Conservation (phyloP, 78 protist species). For the Tieghemostelium lacteum region DNA sequence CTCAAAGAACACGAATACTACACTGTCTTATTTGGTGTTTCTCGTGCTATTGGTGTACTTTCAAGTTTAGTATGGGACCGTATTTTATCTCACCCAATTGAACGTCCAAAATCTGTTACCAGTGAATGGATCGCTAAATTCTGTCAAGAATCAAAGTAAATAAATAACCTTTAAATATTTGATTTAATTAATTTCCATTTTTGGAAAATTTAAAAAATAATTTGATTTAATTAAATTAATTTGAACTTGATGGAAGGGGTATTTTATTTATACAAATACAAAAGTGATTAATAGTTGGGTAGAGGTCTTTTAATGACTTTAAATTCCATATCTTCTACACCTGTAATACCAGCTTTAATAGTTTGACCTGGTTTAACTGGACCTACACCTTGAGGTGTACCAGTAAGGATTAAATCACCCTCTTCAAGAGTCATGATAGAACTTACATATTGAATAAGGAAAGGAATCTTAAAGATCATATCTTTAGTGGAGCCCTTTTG, state of each 20-base stretch:
- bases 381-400: slow-evolving; percentile 81
- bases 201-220: no score
- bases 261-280: no score
- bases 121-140: slow-evolving; percentile 82
- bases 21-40: slow-evolving; percentile 98
- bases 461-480: slow-evolving; percentile 76
- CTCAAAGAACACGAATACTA: slow-evolving; percentile 87
- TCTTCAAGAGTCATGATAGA: slow-evolving; percentile 77
- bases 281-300: no score
- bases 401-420: slow-evolving; percentile 79
- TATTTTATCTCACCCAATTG: slow-evolving; percentile 95
- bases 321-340: slow-evolving; percentile 41
- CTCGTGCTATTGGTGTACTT: slow-evolving; percentile 97
- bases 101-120: slow-evolving; percentile 97
- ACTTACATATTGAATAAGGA: slow-evolving; percentile 69
- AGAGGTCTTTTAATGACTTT: slow-evolving; percentile 34
- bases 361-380: slow-evolving; percentile 78
- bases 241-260: no score
- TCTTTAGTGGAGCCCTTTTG: slow-evolving; percentile 65
- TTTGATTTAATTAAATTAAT: no score
- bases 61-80: slow-evolving; percentile 95
- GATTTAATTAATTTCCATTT: no score
- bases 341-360: slow-evolving; percentile 55
- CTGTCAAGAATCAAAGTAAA: no score
- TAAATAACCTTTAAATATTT: no score